Evolutionary conservation across 2,329 filamentous ascomycete species (phyloP), one percentile per base, ranked within the genome.

Genomic region (Dothistroma pini): DNA sequence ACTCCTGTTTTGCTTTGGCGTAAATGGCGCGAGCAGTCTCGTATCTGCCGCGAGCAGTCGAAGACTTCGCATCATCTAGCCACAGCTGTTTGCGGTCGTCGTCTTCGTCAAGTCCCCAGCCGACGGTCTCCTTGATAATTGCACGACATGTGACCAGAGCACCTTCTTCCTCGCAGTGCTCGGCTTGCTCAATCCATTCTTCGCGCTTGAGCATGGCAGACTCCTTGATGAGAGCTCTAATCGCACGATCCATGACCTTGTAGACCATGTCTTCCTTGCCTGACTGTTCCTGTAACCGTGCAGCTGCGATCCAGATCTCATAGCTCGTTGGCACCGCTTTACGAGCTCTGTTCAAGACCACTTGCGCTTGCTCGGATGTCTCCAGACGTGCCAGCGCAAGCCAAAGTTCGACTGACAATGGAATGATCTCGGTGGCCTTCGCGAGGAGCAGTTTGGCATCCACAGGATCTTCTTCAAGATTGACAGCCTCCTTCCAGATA

Each of bases 401-500:
- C 95, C 95, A 99, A 1, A 99, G 80, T 72, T 99, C 96, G 41
- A 97, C 89, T 0, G 93, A 96, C 7, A 96, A 81, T 0, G 93
- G 93, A 59, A 99, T 96, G 60, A 97, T 89, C 70, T 99, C 93
- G 0, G 93, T 96, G 0, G 96, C 96, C 77, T 97, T 97, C 53
- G 92, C 93, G 52, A 99, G 84, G 58, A 99, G 82, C 59, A 99
- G 80, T 64, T 88, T 88, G 4, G 96, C 96, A 78, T 97, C 92
- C 32, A 88, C 89, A 0, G 89, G 85, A 68, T 96, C 89, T 71
- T 97, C 93, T 72, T 97, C 95, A 58, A 97, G 79, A 69, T 97
- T 97, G 64, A 99, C 93, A 5, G 93, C 89, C 73, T 96, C 92
- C 74, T 97, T 99, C 95, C 95, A 99, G n/a, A 99, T 84, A 48